Percentiles rank a stretch among this genome's conserved stretches.
Evolutionary conservation across 441 rosid species (phyloP).

Genomic region (Euphorbia neoarborescens): DNA sequence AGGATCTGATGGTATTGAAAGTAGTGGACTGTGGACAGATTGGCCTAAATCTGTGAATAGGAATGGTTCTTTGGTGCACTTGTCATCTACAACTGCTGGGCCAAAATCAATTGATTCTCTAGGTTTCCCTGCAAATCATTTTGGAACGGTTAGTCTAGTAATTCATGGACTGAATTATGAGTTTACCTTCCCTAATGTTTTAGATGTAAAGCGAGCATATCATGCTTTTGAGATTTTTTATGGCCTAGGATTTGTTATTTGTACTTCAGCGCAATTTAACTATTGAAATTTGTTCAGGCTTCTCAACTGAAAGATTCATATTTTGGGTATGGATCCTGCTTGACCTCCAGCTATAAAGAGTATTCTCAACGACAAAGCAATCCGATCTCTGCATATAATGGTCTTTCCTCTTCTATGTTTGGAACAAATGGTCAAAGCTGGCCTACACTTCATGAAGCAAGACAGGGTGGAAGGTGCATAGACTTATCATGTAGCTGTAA

Average conservation of each 20-base stretch:
- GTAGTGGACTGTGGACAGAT: slow-evolving; percentile 28
- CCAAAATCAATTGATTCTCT: slow-evolving; percentile 24
- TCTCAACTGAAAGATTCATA: slow-evolving; percentile 32
- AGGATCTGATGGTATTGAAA: slow-evolving; percentile 30
- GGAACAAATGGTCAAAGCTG: slow-evolving; percentile 37
- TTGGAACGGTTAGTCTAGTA: slow-evolving; percentile 42
- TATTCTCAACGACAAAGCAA: slow-evolving; percentile 28
- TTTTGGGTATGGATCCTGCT: slow-evolving; percentile 39
- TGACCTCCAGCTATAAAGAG: slow-evolving; percentile 33
- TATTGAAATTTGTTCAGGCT: slow-evolving; percentile 33
- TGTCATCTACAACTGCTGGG: slow-evolving; percentile 29
- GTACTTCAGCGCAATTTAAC: slow-evolving; percentile 14
- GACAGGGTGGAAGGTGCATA: slow-evolving; percentile 35
- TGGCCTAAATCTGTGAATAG: slow-evolving; percentile 28
- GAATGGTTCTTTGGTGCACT: slow-evolving; percentile 27
- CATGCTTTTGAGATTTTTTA: slow-evolving; percentile 3
- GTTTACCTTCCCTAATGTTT: background rate
- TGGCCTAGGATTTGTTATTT: background rate
- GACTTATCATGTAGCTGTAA: slow-evolving; percentile 40
- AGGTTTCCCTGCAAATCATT: slow-evolving; percentile 30
- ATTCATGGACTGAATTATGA: slow-evolving; percentile 5
- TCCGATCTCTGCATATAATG: slow-evolving; percentile 31
- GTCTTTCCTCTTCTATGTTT: slow-evolving; percentile 28
- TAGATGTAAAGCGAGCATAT: slow-evolving; percentile 5
- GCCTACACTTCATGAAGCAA: slow-evolving; percentile 42